Base-by-base conservation (phyloP, 1,284 basidiomycete genomes). In the Tetrapyrgos nigripes region DNA sequence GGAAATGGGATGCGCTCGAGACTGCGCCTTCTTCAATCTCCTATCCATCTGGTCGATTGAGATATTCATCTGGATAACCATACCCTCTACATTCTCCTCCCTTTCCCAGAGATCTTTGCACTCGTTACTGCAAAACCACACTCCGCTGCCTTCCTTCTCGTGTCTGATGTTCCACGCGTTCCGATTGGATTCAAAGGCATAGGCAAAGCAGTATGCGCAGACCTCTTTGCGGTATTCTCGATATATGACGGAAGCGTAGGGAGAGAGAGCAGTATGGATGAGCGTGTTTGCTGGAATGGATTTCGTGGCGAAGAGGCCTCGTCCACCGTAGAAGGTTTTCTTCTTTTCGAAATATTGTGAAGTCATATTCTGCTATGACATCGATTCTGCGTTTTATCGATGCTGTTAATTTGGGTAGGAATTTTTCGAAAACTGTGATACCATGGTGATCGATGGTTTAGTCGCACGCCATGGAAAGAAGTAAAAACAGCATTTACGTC, bases 211-310 rank as follows among this genome's bases (percentile, higher is more conserved):
- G 65, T 81, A 74, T 11, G 79, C 81, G 62, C 87, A 89, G 52
- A 87, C 84, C 68, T 87, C 86, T 67, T 83, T 86, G 48, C 84
- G 78, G 62, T 87, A 88, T 59, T 78, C 78, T 58, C 74, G 80
- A 66, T 79, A 80, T 45, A 86, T 74, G 35, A 83, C 80, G 26
- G 75, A 74, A 1, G 79, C 77, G 61, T 82, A 85, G 2, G 84
- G 84, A 11, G 66, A 66, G 43, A 71, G 56, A 58, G 79, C 79
- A 29, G 70, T 71, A 56, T 80, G 73, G 46, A 86, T 66, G 26
- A 75, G 70, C 2, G 78, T 79, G 45, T 75, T 76, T 49, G 74
- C 70, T 3, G 74, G 70, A 51, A 85, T 79, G 27, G 68, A 50
- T 28, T 68, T 63, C 13, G 64, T 74, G 8, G 84, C 78, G 54